phyloP scores from a whole-genome alignment of 2,329 filamentous ascomycete genomes.

The Tolypocladium guangdongense region DNA sequence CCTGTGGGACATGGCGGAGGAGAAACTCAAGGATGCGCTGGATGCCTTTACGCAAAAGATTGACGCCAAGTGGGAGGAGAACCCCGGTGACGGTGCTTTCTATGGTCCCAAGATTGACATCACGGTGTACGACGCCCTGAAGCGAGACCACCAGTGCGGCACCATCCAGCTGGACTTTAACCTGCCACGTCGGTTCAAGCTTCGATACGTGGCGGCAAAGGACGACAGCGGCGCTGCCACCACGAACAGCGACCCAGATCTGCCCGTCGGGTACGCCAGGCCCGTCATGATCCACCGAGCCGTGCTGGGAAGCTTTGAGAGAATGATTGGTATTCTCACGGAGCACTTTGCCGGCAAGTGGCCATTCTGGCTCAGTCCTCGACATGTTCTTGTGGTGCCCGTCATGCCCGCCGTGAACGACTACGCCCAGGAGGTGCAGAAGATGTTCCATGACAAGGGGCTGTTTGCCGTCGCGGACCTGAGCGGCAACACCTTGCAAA shows the following conservation, averaged over 20 bases:
- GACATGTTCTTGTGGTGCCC: constrained; percentile 51
- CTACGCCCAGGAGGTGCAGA: constrained; percentile 66
- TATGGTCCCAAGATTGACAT: constrained; percentile 99
- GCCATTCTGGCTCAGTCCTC: constrained; percentile 82
- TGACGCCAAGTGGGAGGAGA: constrained; percentile 72
- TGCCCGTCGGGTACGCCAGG: constrained; percentile 60
- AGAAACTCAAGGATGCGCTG: constrained; percentile 66
- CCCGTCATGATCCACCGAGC: constrained; percentile 84
- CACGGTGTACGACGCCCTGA: constrained; percentile 78
- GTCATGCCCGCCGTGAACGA: constrained; percentile 70
- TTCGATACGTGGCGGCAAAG: constrained; percentile 40
- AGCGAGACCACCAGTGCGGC: constrained; percentile 49
- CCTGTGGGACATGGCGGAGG: constrained; percentile 84
- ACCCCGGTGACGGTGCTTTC: constrained; percentile 92
- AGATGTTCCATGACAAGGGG: constrained; percentile 53
- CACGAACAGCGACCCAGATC: constrained; percentile 34
- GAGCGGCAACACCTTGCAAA: constrained; percentile 69
- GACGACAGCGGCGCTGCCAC: constrained; percentile 27
- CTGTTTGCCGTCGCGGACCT: constrained; percentile 53
- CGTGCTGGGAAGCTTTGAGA: constrained; percentile 60
- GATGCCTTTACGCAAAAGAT: constrained; percentile 56
- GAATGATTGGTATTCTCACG: constrained; percentile 62
- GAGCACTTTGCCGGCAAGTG: constrained; percentile 83
- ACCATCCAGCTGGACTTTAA: constrained; percentile 95
- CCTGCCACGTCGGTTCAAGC: constrained; percentile 38